Evolutionary conservation across 2,329 filamentous ascomycete species (phyloP).

Genomic region (Triangularia verruculosa): DNA sequence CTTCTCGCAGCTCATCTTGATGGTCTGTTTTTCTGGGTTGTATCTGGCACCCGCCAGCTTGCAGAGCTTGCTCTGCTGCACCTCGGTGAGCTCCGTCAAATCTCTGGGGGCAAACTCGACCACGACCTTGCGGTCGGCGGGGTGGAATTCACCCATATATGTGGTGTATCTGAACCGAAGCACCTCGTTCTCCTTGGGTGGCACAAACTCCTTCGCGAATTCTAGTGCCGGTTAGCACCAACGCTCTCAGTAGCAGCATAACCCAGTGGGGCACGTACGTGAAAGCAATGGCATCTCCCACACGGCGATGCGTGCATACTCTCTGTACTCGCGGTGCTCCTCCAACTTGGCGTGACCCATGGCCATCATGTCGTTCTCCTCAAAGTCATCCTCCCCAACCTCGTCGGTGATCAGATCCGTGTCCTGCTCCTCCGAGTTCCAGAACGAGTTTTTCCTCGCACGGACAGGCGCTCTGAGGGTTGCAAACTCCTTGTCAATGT

Average conservation of each 20-base stretch:
- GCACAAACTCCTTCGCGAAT: slow-evolving; percentile 75
- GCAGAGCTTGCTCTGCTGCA: slow-evolving; percentile 75
- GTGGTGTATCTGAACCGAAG: slow-evolving; percentile 95
- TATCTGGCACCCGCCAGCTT: slow-evolving; percentile 85
- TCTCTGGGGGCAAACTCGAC: slow-evolving; percentile 80
- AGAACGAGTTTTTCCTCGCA: slow-evolving; percentile 41
- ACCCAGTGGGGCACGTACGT: slow-evolving; percentile 57
- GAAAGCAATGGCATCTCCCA: slow-evolving; percentile 95
- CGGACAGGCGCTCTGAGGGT: slow-evolving; percentile 24
- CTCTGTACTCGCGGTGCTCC: slow-evolving; percentile 79
- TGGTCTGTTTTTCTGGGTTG: slow-evolving; percentile 75
- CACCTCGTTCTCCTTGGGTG: slow-evolving; percentile 64
- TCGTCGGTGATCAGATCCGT: slow-evolving; percentile 49
- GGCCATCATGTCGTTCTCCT: slow-evolving; percentile 79
- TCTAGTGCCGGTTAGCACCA: slow-evolving; percentile 49
- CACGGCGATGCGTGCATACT: slow-evolving; percentile 81
- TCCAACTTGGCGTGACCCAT: slow-evolving; percentile 85
- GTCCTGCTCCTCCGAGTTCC: slow-evolving; percentile 50
- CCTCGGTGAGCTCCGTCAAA: slow-evolving; percentile 59
- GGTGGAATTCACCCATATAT: slow-evolving; percentile 92
- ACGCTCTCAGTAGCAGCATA: neutral
- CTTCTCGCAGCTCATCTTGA: slow-evolving; percentile 89
- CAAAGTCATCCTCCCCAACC: slow-evolving; percentile 59
- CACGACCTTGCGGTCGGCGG: slow-evolving; percentile 89
- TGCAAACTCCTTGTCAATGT: slow-evolving; percentile 24